phyloP scores from a whole-genome alignment of 2,329 filamentous ascomycete species.

The Colletotrichum sp. region DNA sequence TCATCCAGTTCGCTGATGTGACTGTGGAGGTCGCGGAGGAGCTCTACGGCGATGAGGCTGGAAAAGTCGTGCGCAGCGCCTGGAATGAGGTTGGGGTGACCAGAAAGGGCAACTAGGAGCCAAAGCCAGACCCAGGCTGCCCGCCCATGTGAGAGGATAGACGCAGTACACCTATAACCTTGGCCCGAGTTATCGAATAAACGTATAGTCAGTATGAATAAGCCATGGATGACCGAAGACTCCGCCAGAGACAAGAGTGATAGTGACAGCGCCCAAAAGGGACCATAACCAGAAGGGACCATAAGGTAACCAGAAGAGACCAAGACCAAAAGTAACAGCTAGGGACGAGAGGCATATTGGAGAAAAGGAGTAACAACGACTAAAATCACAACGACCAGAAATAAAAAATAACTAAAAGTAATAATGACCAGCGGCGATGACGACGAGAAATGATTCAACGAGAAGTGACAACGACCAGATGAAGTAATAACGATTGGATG shows the following conservation, averaged over 20 bases:
- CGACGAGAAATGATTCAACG: no score
- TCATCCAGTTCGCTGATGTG: conserved; percentile 53
- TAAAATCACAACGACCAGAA: neutral
- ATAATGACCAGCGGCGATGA: no score
- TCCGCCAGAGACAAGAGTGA: neutral
- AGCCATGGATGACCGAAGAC: neutral
- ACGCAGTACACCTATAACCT: neutral
- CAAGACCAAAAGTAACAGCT: no score
- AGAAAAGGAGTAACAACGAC: no score
- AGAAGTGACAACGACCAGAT: no score
- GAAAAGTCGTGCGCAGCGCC: conserved; percentile 48
- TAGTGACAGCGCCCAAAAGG: accelerated
- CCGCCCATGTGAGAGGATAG: neutral
- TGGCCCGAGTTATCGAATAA: neutral
- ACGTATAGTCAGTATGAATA: neutral
- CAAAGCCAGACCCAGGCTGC: neutral
- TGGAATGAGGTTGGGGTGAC: conserved; percentile 54
- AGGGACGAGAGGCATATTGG: no score
- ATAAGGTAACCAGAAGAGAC: no score
- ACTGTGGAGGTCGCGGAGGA: conserved; percentile 51
- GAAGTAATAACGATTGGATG: no score
- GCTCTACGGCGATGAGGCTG: conserved; percentile 44
- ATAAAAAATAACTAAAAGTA: no score
- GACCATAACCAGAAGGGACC: neutral
- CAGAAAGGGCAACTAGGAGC: conserved; percentile 5